These are phyloP conservation scores for Dianthus caryophyllus DNA, from an alignment of 148 eudicot species.

Conservation along the genomic window DNA sequence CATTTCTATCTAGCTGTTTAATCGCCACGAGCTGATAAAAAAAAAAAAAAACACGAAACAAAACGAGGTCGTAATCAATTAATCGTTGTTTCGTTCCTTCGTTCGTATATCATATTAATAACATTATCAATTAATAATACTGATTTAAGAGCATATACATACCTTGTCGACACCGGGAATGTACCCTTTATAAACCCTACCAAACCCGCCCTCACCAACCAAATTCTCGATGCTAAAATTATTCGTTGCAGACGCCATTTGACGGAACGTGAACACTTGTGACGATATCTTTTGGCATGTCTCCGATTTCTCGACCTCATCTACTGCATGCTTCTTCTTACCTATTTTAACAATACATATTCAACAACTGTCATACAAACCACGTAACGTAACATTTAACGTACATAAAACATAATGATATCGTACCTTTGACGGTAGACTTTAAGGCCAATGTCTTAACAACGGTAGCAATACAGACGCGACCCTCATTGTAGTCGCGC, in stretches of 20 bases:
- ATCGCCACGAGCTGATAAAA: slow-evolving; percentile 66
- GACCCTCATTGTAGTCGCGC: slow-evolving; percentile 17
- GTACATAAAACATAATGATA: not conserved
- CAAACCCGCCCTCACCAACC: slow-evolving; percentile 89
- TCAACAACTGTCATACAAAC: too few species aligned
- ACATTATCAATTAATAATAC: not conserved
- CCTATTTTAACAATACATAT: slow-evolving; percentile 8
- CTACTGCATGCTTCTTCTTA: slow-evolving; percentile 49
- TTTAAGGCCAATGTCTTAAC: slow-evolving; percentile 44
- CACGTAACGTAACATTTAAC: not conserved
- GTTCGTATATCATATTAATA: not conserved
- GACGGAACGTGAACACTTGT: slow-evolving; percentile 72
- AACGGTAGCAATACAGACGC: slow-evolving; percentile 40
- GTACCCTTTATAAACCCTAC: slow-evolving; percentile 82
- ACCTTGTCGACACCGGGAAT: slow-evolving; percentile 53
- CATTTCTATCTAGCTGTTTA: slow-evolving; percentile 81
- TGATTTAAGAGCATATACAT: not conserved
- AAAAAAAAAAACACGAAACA: too few species aligned
- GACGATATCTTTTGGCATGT: slow-evolving; percentile 42
- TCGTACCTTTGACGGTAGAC: slow-evolving; percentile 27
- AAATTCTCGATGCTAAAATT: slow-evolving; percentile 64
- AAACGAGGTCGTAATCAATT: not conserved
- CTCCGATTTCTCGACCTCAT: slow-evolving; percentile 38
- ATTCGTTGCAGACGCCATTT: slow-evolving; percentile 71
- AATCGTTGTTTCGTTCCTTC: not conserved